These are phyloP conservation scores for Cyclanthera cordifolia DNA, from an alignment of 306 rosid species.

Conservation along the genomic window DNA sequence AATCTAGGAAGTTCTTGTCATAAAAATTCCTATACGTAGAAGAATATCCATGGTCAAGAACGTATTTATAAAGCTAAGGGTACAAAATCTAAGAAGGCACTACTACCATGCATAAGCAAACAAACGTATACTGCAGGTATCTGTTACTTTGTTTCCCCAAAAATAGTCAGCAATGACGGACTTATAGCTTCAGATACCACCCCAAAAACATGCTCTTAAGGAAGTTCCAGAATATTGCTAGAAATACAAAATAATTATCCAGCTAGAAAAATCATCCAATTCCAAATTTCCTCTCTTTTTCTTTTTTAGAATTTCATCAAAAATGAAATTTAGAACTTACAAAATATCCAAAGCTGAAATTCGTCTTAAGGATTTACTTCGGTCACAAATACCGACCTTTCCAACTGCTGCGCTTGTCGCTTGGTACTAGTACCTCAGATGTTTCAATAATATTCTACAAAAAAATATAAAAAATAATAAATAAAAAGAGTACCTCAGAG, in stretches of 20 bases:
- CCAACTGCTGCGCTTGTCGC: constrained; percentile 87
- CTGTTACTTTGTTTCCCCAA: neutral
- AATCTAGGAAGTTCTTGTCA: no score
- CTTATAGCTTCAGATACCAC: neutral
- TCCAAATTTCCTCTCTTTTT: no score
- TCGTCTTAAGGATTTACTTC: neutral
- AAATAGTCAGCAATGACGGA: neutral
- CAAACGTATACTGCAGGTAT: neutral
- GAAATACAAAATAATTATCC: neutral
- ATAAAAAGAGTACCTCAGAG: neutral
- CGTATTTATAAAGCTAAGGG: no score
- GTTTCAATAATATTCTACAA: no score
- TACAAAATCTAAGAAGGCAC: neutral
- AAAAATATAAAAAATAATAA: no score
- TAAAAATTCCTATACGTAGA: neutral
- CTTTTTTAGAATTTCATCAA: neutral
- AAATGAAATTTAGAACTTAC: neutral
- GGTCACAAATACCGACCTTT: constrained; percentile 37
- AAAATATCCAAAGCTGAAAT: neutral
- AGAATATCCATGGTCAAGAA: neutral
- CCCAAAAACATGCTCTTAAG: neutral
- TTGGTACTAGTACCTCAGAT: constrained; percentile 68
- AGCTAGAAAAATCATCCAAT: neutral
- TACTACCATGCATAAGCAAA: neutral
- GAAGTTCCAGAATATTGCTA: neutral